Conservation (phyloP, 2,329 filamentous ascomycete genomes). For the Penicillium freii region DNA sequence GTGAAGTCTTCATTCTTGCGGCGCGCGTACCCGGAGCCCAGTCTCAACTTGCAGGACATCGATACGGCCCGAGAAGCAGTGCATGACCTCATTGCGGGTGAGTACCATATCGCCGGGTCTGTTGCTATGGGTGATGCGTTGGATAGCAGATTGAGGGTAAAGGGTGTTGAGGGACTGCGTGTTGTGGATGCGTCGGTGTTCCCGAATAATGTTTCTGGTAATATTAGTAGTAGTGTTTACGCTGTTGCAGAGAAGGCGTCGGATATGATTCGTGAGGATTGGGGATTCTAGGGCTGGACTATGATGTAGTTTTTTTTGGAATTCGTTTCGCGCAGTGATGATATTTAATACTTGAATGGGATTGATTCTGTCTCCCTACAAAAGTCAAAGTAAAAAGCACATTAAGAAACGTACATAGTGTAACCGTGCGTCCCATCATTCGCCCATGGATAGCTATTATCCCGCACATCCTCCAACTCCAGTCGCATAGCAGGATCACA, state of each 20-base stretch:
- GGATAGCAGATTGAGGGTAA: conserved; percentile 28
- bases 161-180: conserved; percentile 28
- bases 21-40: conserved; percentile 12
- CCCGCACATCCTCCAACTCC: background rate
- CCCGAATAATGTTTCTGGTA: conserved; percentile 32
- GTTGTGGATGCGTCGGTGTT: conserved; percentile 32
- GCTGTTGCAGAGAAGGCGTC: conserved; percentile 37
- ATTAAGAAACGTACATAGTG: background rate
- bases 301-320: background rate
- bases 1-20: conserved; percentile 4
- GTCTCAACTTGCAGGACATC: conserved; percentile 15
- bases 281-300: conserved; percentile 9
- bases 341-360: background rate
- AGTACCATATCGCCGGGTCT: conserved; percentile 26
- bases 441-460: no score
- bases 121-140: conserved; percentile 35
- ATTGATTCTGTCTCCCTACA: background rate
- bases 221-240: conserved; percentile 33
- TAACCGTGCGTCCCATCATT: background rate
- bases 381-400: background rate
- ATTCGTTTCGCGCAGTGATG: background rate
- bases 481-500: background rate
- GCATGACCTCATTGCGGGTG: conserved; percentile 10
- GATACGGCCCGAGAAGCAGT: conserved; percentile 14
- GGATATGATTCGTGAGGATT: conserved; percentile 34